Evolutionary conservation across 2,329 filamentous ascomycete species (phyloP).

Genomic region (Chaetomium sp.): DNA sequence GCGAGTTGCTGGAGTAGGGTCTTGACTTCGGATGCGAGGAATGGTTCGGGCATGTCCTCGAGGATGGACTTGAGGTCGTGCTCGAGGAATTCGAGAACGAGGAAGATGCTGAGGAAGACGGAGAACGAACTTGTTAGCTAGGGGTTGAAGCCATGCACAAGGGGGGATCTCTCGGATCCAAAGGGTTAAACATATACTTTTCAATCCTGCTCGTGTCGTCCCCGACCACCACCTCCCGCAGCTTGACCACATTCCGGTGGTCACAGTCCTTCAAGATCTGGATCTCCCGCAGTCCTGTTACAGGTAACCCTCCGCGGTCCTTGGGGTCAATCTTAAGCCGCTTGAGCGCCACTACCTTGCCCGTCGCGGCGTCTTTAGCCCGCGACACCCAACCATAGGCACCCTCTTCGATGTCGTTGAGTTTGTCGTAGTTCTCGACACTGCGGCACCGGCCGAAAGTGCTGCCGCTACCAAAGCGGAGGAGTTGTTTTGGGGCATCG

Average conservation of each 20-base stretch:
- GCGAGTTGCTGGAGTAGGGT: slow-evolving; percentile 78
- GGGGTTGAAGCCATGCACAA: too few species aligned
- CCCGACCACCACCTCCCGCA: slow-evolving; percentile 80
- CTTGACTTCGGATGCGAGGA: slow-evolving; percentile 87
- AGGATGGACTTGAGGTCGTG: slow-evolving; percentile 93
- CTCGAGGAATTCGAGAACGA: slow-evolving; percentile 96
- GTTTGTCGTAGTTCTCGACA: slow-evolving; percentile 80
- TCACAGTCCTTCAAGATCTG: slow-evolving; percentile 76
- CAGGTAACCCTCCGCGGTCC: slow-evolving; percentile 71
- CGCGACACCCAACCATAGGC: slow-evolving; percentile 93
- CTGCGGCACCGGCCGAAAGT: slow-evolving; percentile 64
- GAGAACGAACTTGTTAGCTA: slow-evolving; percentile 28
- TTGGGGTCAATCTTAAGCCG: slow-evolving; percentile 80
- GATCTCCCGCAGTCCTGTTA: slow-evolving; percentile 90
- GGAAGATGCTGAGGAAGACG: slow-evolving; percentile 59
- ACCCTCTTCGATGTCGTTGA: slow-evolving; percentile 97
- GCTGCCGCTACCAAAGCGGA: slow-evolving; percentile 62
- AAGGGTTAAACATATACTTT: slow-evolving; percentile 34
- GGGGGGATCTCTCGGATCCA: background rate
- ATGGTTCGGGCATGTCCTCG: slow-evolving; percentile 90
- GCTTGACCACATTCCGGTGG: slow-evolving; percentile 74
- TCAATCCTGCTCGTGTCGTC: slow-evolving; percentile 49
- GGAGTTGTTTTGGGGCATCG: slow-evolving; percentile 43
- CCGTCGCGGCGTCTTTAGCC: slow-evolving; percentile 66
- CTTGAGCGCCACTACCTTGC: slow-evolving; percentile 84